Percentiles rank a stretch among this genome's conserved stretches.
Conservation (phyloP, 805 yeast genomes). For the Yamadazyma phyllophila region DNA sequence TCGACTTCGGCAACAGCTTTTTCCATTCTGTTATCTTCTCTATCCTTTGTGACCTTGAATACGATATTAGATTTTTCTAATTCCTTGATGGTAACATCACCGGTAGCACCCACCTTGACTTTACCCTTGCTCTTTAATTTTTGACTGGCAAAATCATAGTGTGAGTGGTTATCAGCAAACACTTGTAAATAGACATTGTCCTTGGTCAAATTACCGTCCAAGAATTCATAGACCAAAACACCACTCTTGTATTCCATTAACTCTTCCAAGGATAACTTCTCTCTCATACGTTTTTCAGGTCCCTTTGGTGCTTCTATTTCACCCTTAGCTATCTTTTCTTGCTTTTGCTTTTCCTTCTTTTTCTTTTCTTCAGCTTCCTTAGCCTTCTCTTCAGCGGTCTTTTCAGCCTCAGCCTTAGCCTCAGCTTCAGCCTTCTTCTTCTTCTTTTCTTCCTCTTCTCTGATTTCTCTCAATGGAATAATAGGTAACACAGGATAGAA, state of each 20-base stretch:
- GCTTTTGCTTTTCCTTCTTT: conserved; percentile 13
- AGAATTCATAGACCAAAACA: conserved; percentile 65
- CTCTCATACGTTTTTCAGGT: conserved; percentile 12
- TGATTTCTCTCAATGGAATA: conserved; percentile 69
- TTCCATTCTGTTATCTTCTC: conserved; percentile 51
- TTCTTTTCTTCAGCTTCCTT: conserved; percentile 34
- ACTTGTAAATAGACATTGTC: conserved; percentile 68
- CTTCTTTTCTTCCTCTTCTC: conserved; percentile 48
- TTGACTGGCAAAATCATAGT: conserved; percentile 58
- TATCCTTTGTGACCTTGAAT: conserved; percentile 60
- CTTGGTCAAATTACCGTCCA: conserved; percentile 55
- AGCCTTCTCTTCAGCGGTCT: conserved; percentile 22
- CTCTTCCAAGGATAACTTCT: conserved; percentile 55
- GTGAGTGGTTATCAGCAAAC: conserved; percentile 73
- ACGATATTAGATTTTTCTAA: conserved; percentile 68
- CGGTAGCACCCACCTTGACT: conserved; percentile 43
- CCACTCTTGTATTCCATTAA: conserved; percentile 66
- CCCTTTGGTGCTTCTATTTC: conserved; percentile 32
- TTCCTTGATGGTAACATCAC: conserved; percentile 76
- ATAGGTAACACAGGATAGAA: conserved; percentile 85
- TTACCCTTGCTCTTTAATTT: conserved; percentile 47
- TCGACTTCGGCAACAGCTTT: conserved; percentile 60
- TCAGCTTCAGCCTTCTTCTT: conserved; percentile 33
- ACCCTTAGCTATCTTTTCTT: conserved; percentile 26
- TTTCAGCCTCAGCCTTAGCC: conserved; percentile 30